Conservation (phyloP, 1,139 yeast genomes). For the Lodderomyces beijingensis region DNA sequence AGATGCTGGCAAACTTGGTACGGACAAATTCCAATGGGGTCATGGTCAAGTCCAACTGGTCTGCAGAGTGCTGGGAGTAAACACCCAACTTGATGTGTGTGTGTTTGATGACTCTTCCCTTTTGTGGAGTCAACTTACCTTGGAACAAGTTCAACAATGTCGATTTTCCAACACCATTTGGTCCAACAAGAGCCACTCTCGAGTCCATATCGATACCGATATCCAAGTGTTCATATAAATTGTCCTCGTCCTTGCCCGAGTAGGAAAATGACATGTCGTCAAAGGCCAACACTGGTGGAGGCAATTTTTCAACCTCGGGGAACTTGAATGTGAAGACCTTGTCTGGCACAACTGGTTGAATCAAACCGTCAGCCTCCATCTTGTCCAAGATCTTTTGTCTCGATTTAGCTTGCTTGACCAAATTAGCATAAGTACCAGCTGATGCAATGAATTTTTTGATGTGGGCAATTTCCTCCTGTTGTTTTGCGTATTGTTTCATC, state of each 20-base stretch:
- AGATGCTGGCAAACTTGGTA: slow-evolving; percentile 80
- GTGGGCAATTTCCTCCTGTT: slow-evolving; percentile 98
- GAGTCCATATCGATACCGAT: slow-evolving; percentile 99
- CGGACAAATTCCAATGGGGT: slow-evolving; percentile 95
- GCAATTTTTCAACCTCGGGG: slow-evolving; percentile 94
- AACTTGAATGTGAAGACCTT: slow-evolving; percentile 90
- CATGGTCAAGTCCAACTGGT: slow-evolving; percentile 92
- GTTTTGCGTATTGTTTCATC: slow-evolving; percentile 95
- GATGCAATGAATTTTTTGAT: slow-evolving; percentile 98
- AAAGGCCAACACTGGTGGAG: slow-evolving; percentile 97
- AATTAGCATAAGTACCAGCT: slow-evolving; percentile 99
- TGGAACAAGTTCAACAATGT: slow-evolving; percentile 95
- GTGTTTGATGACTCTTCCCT: slow-evolving; percentile 95
- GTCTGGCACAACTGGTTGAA: slow-evolving; percentile 89
- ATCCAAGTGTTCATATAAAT: slow-evolving; percentile 83
- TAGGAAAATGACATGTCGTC: slow-evolving; percentile 93
- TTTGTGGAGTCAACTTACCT: slow-evolving; percentile 83
- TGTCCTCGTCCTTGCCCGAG: slow-evolving; percentile 82
- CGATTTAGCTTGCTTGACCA: slow-evolving; percentile 97
- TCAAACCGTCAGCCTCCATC: slow-evolving; percentile 99
- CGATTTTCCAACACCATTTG: slow-evolving; percentile 99
- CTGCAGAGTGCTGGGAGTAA: slow-evolving; percentile 98
- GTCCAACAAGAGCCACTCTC: slow-evolving; percentile 96
- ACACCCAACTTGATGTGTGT: slow-evolving; percentile 98
- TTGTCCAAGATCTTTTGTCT: slow-evolving; percentile 98